Base-by-base conservation (phyloP, 768 basidiomycete species). In the Trametes gibbosa region DNA sequence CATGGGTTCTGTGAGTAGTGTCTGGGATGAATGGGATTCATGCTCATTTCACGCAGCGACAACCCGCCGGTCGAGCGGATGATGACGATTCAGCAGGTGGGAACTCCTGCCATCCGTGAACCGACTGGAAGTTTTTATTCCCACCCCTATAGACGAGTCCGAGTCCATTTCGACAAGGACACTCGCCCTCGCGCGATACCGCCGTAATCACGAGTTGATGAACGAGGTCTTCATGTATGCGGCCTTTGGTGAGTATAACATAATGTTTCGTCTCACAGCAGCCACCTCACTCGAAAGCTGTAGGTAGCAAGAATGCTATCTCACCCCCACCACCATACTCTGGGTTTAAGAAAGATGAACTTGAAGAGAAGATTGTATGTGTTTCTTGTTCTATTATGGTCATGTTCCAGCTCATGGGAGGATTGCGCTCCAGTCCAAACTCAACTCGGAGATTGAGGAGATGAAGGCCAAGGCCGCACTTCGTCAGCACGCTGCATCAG, bases 191-290 rank as follows among this genome's bases (percentile, higher is more conserved):
- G 81, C 84, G 17, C 79, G 90, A 35, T 93, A 91, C 67, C 82
- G 79, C 63, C 84, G 90, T 6, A 93, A 93, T 66, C 89, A 92
- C 66, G 90, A 91, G 43, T 76, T 87, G 59, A 93, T 93, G 90
- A 87, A 87, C 67, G 87, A 87, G 42, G 86, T 93, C 1, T 92
- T 93, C 71, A 79, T 77, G 63, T 80, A 82, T 63, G 90, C 90
- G 23, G 87, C 86, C 0, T 87, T 84, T 65, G 83, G 90, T 73
- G 37, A 48, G 71, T 61, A 21, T 1, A 8, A 41, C 35, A 14
- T n/a, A 39, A 23, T 8, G 27, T 34, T 27, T 58, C 29, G 25
- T 7, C 16, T 21, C 17, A 21, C 3, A 1, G 24, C 24, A 21
- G 43, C 8, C n/a, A 41, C 24, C 55, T 61, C 14, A 57, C 27